Evolutionary conservation across 306 rosid species (phyloP), one percentile per base, ranked within the genome.

Genomic region (Rosa rugosa): DNA sequence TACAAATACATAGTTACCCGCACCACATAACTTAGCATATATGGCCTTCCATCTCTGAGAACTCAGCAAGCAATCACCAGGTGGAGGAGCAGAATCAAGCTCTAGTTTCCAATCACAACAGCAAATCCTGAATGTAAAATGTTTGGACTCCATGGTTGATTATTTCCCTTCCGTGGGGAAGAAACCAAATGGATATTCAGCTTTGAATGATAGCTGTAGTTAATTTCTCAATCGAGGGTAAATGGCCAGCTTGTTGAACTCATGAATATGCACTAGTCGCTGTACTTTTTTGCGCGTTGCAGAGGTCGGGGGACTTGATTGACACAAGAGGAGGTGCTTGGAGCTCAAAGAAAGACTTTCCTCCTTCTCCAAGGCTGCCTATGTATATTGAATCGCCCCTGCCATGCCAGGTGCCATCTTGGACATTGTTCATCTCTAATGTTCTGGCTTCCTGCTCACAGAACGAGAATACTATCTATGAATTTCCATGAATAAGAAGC

Each of bases 361-460:
- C 86, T 31, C 87, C 90, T 81, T 89, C 93, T 67, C 87, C 84
- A 71, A 85, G 69, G 70, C 94, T 88, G 18, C 97, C 98, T 75
- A 95, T 76, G 80, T 85, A 93, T 73, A 91, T 57, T 2, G 92
- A 91, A 84, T 91, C 98, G 0, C 99, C 97, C 40, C 99, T 90
- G 57, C 99, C 99, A 14, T 90, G 99, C 99, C 99, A 96, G 66
- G 86, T 93, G 51, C 99, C 99, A 44, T 90, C 96, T 85, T 96
- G 98, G 76, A 96, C 96, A 46, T 96, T 96, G 86, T 96, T 96
- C 85, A 96, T 93, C 84, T 96, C 97, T 69, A 96, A 72, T 66
- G 99, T 96, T 90, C 99, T 89, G 18, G 98, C 90, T 72, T 96
- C 99, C 98, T 95, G 87, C 72, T 75, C 78, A 84, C 63, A 23